Evolutionary conservation across 2,329 filamentous ascomycete species (phyloP), one percentile per base, ranked within the genome.

Genomic region (Triangularia setosa): DNA sequence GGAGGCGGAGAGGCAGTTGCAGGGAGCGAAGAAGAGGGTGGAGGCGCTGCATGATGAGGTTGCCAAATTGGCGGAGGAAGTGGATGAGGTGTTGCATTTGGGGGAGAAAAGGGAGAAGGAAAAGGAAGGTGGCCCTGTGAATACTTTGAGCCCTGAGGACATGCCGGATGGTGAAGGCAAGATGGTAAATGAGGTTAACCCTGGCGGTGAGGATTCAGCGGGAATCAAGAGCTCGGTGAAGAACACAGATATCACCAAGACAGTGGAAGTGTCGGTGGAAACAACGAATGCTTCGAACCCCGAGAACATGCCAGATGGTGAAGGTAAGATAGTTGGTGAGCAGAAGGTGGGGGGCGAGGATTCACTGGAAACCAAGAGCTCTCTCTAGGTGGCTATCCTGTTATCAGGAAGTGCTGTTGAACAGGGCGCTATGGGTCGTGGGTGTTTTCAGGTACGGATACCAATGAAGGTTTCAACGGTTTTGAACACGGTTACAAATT

Each of bases 1-100:
- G 66, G 81, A 87, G 71, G 83, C 84, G 23, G 79, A 79, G 69
- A 81, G 78, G 65, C 83, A 84, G 72, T 69, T 79, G 65, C 77
- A 72, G 44, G 72, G 71, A 9, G 70, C 69, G 7, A 68, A 70
- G 25, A 76, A 76, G 61, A 71, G 74, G 48, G 70, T 74, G 44
- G 72, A 73, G 14, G 73, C 73, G 5, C 70, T 79, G 3, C 77
- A 81, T 12, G 79, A 82, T 21, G 81, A 84, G 69, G 74, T 84
- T 2, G 73, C 68, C 16, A 70, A 72, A 61, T 65, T 78, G 61
- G 71, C 73, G 12, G 70, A 74, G 25, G 71, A 72, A 58, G 70
- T 78, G 27, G 74, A 72, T 52, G 65, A 73, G 54, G 69, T 64
- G 4, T 65, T 75, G 58, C 66, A 67, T 9, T 58, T 74, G 30